Percentiles rank a stretch among this genome's conserved stretches.
phyloP scores from a whole-genome alignment of 2,329 filamentous ascomycete genomes.

The Aureobasidium sp. region DNA sequence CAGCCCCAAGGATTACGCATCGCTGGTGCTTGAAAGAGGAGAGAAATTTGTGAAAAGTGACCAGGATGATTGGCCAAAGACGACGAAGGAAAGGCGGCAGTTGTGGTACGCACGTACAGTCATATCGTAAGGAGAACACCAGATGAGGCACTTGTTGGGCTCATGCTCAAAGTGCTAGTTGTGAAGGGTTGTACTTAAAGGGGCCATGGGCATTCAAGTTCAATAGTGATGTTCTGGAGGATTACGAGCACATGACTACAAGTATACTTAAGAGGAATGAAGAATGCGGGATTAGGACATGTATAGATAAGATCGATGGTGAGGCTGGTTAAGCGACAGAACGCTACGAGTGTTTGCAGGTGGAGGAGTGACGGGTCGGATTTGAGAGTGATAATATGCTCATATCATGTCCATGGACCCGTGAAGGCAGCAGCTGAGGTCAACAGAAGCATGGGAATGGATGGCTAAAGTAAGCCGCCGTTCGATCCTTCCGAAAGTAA shows the following conservation, averaged over 20 bases:
- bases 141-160: no score
- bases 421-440: neutral
- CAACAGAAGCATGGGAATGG: neutral
- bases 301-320: neutral
- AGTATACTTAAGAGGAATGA: neutral
- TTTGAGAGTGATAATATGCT: neutral
- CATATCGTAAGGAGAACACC: no score
- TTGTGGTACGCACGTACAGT: no score
- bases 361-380: neutral
- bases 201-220: neutral
- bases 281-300: neutral
- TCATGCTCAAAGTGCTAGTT: no score
- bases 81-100: no score
- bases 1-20: no score
- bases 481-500: neutral
- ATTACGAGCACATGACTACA: neutral
- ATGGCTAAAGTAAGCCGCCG: neutral
- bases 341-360: neutral
- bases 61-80: no score
- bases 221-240: neutral
- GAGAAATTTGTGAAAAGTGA: no score
- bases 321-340: neutral
- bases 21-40: no score
- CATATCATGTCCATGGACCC: neutral
- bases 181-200: neutral